Conservation (phyloP, 2,329 filamentous ascomycete genomes). For the Pseudocercospora eumusae region DNA sequence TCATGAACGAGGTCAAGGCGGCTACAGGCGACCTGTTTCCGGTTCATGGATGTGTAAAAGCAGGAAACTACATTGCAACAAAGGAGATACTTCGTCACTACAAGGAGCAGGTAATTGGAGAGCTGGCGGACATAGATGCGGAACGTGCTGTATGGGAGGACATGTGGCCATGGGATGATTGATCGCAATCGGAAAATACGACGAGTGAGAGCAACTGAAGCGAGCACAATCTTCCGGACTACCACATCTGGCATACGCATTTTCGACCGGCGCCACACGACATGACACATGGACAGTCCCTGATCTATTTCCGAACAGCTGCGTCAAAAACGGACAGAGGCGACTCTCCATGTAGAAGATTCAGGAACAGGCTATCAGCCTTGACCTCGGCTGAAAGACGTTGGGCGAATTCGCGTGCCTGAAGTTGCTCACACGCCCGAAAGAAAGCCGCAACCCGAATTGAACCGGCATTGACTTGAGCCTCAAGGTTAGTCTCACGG, state of each 20-base stretch:
- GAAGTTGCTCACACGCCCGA: slow-evolving; percentile 9
- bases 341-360: neutral
- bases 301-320: slow-evolving; percentile 2
- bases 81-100: too few species aligned
- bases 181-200: neutral
- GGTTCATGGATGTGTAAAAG: neutral
- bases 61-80: too few species aligned
- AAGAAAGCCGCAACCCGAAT: slow-evolving; percentile 9
- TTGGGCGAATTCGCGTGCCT: slow-evolving; percentile 9
- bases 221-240: neutral
- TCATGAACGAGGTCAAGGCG: slow-evolving; percentile 16
- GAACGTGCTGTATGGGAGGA: neutral
- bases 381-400: slow-evolving; percentile 4
- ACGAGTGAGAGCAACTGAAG: neutral
- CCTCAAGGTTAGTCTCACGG: slow-evolving; percentile 1
- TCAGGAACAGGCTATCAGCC: slow-evolving; percentile 2
- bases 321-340: neutral
- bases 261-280: neutral
- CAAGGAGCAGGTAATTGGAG: too few species aligned
- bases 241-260: neutral
- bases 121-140: too few species aligned
- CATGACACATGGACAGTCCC: slow-evolving; percentile 3
- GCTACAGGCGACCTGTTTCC: slow-evolving; percentile 17
- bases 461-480: neutral
- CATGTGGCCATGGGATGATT: slow-evolving; percentile 25